These are phyloP conservation scores for Dryadomyces sulphureus DNA, from an alignment of 2,329 filamentous ascomycete species.

Conservation along the genomic window DNA sequence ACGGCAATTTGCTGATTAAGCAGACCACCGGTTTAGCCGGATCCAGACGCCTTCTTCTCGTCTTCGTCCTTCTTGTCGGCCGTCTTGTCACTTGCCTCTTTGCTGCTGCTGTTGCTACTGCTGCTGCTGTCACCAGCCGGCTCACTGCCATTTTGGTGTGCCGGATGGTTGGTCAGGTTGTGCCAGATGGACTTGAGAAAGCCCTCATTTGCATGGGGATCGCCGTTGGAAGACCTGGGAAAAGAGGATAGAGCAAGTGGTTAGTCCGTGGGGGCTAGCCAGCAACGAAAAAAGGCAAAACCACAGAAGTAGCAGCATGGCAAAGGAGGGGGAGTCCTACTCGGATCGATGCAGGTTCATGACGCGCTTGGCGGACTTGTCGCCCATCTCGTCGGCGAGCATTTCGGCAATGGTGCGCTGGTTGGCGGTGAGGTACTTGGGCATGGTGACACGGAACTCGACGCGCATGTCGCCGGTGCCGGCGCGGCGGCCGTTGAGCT, in stretches of 20 bases:
- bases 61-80: conserved; percentile 10
- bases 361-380: conserved; percentile 78
- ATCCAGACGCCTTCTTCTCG: conserved; percentile 19
- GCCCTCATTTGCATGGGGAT: conserved; percentile 69
- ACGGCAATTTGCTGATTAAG: too few relatives aligned
- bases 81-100: neutral
- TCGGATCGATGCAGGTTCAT: conserved; percentile 59
- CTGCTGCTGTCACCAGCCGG: conserved; percentile 3
- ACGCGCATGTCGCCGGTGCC: conserved; percentile 73
- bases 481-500: conserved; percentile 54
- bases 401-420: conserved; percentile 90
- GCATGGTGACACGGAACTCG: conserved; percentile 90
- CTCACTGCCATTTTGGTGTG: conserved; percentile 27
- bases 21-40: too few relatives aligned
- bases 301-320: too few relatives aligned
- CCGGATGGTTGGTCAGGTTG: conserved; percentile 65
- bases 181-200: conserved; percentile 93
- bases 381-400: conserved; percentile 89
- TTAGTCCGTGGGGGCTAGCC: neutral
- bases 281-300: neutral
- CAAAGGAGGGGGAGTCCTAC: too few relatives aligned
- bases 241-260: too few relatives aligned
- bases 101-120: conserved; percentile 1
- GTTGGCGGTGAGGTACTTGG: conserved; percentile 82
- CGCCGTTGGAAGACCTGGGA: too few relatives aligned